Conservation (phyloP, 805 yeast species). For the Saturnispora diversa region DNA sequence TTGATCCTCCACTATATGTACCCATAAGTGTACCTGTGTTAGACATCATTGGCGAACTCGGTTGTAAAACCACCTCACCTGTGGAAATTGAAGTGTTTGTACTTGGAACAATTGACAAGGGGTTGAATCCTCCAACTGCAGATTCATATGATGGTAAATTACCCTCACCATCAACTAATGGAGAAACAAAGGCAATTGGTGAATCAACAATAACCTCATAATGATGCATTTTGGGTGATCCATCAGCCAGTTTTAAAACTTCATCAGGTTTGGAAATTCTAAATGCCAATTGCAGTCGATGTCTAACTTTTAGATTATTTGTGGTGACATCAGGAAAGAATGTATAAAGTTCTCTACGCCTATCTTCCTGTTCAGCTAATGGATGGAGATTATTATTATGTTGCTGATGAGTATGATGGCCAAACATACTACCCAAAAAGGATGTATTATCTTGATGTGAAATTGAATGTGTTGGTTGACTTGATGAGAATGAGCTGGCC, state of each 20-base stretch:
- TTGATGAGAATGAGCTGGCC: conserved; percentile 4
- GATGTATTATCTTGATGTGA: conserved; percentile 5
- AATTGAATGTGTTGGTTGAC: neutral
- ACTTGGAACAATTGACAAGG: conserved; percentile 10
- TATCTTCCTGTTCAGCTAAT: conserved; percentile 16
- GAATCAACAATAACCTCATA: conserved; percentile 78
- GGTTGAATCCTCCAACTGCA: conserved; percentile 20
- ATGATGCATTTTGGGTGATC: conserved; percentile 49
- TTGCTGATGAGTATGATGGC: conserved; percentile 3
- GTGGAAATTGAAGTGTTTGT: conserved; percentile 1
- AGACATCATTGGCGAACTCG: conserved; percentile 38
- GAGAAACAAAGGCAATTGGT: conserved; percentile 51
- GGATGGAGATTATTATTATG: neutral
- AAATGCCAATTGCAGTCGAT: conserved; percentile 62
- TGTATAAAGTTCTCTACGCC: conserved; percentile 16
- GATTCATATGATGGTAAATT: conserved; percentile 35
- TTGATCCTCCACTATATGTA: neutral
- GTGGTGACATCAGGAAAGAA: conserved; percentile 60
- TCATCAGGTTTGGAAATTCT: conserved; percentile 59
- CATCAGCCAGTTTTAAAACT: conserved; percentile 23
- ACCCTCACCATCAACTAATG: conserved; percentile 27
- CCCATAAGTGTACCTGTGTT: neutral
- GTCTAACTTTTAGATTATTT: conserved; percentile 54
- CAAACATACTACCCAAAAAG: conserved; percentile 8
- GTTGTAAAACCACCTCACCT: conserved; percentile 38